Evolutionary conservation across 257 asterid species (phyloP).

Genomic region (Nyctanthes arbortristis): DNA sequence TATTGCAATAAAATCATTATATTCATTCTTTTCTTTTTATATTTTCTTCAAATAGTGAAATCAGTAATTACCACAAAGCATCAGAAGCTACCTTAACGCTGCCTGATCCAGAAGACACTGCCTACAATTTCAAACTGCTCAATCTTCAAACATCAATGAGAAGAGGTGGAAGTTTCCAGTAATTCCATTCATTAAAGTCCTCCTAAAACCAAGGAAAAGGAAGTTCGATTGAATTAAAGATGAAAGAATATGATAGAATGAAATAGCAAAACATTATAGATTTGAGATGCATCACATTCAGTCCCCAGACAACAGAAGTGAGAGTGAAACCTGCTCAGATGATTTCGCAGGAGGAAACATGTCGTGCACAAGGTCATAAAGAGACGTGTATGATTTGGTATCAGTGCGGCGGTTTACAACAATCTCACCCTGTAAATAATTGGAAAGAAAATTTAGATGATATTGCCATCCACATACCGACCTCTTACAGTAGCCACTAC

Average conservation of each 20-base stretch:
- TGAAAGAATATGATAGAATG: not conserved
- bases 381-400: conserved; percentile 68
- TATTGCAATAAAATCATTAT: not conserved
- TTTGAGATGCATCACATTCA: no score
- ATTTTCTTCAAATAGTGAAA: not conserved
- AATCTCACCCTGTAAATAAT: conserved; percentile 72
- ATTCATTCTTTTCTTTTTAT: not conserved
- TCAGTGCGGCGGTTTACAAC: conserved; percentile 70
- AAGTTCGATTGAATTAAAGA: not conserved
- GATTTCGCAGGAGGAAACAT: conserved; percentile 72
- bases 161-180: conserved; percentile 79
- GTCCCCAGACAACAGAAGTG: no score
- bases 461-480: not conserved
- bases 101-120: conserved; percentile 2
- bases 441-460: conserved; percentile 12
- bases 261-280: not conserved
- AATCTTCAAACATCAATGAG: conserved; percentile 31
- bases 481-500: conserved; percentile 2
- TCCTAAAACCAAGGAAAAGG: conserved; percentile 49
- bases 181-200: conserved; percentile 81
- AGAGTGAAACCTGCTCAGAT: conserved; percentile 65
- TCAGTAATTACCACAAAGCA: not conserved
- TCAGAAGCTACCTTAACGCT: conserved; percentile 32
- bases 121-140: conserved; percentile 17
- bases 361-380: conserved; percentile 72